Evolutionary conservation across 148 eudicot genomes (phyloP), one percentile per base, ranked within the genome.

Genomic region (Fallopia convolvulus): DNA sequence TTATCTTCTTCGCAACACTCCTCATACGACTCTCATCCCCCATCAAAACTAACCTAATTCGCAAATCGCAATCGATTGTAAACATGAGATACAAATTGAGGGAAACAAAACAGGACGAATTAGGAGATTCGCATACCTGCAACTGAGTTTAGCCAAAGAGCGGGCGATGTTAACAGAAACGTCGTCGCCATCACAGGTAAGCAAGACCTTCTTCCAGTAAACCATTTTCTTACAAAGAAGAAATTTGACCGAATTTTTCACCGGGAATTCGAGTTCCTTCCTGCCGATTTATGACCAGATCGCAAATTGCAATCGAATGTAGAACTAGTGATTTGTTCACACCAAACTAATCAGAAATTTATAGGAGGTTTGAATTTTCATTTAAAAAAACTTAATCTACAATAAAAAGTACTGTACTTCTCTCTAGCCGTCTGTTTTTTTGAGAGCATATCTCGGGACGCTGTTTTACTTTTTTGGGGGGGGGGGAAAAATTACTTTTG

Each of bases 161-260:
- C 33, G 81, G 32, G 93, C 96, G 63, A 94, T 82, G 80, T 83
- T 88, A 26, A 79, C 60, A 73, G 97, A 94, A 74, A 90, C 80
- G 48, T 88, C 89, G 74, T 94, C 99, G 18, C 91, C 97, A 83
- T 82, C 87, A 52, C 92, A 90, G 56, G 97, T 92, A 39, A 94
- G 83, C 84, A 94, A 76, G 49, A 94, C 90, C 77, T 84, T 92
- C 83, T 90, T 91, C 33, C 78, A 81, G 47, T 20, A 56, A 48
- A 81, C 92, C 96, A 92, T 90, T 66, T 61, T 52, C 79, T 74
- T 33, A 9, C 7, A 66, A 33, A 66, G 39, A 5, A 33, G 42
- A 36, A 36, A 65, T 65, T 7, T 26, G 13, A 65, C 4, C 12
- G 14, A 23, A 63, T 26, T 10, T 23, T 26, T 3, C 33, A 23